phyloP scores from a whole-genome alignment of 768 basidiomycete species.

The Dendrothele bispora region DNA sequence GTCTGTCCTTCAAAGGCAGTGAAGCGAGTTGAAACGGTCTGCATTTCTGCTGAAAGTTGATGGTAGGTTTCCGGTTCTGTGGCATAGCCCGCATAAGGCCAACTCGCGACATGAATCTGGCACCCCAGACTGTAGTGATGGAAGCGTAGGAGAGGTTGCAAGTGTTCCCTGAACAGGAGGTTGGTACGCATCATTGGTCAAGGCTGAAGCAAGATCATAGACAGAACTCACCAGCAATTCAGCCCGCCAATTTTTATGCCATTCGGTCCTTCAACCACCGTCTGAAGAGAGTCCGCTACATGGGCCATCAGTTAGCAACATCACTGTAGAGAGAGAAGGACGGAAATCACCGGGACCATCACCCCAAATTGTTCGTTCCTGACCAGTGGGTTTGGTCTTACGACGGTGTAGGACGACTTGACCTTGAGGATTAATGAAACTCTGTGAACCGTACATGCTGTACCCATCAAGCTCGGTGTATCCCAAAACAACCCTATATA shows the following conservation, averaged over 20 bases:
- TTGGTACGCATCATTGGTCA: no score
- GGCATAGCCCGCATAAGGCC: constrained; percentile 12
- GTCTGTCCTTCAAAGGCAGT: constrained; percentile 16
- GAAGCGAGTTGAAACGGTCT: constrained; percentile 9
- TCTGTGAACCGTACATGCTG: constrained; percentile 17
- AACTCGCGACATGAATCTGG: constrained; percentile 14
- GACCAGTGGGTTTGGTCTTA: constrained; percentile 17
- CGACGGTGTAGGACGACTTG: constrained; percentile 16
- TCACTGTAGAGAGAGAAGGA: not conserved
- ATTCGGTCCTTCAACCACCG: constrained; percentile 13
- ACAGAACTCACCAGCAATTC: constrained; percentile 12
- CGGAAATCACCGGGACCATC: constrained; percentile 12
- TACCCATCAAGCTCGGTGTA: constrained; percentile 14
- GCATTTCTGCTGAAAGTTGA: constrained; percentile 11
- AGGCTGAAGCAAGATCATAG: not conserved
- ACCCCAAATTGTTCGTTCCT: constrained; percentile 19
- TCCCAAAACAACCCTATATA: no score
- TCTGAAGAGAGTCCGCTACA: constrained; percentile 16
- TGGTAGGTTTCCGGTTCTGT: constrained; percentile 9
- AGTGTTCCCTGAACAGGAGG: constrained; percentile 13
- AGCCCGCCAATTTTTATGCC: constrained; percentile 10
- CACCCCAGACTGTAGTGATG: constrained; percentile 16
- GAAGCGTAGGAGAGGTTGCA: no score
- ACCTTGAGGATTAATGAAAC: constrained; percentile 13
- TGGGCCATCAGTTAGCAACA: not conserved